phyloP scores from a whole-genome alignment of 2,329 filamentous ascomycete species.

The Penicillium sp. region DNA sequence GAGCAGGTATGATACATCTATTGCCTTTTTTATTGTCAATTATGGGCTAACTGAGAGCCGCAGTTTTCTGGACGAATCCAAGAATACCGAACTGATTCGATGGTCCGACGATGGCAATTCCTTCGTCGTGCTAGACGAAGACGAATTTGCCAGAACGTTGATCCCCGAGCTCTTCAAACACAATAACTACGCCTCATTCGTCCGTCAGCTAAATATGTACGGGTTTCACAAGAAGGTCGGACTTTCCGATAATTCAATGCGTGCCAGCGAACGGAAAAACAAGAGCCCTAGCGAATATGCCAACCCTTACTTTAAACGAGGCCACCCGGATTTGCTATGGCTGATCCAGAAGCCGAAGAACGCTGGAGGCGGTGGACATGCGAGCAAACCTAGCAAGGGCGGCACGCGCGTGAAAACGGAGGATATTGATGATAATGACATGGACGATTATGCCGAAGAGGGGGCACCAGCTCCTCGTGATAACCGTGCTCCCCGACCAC shows the following conservation, averaged over 20 bases:
- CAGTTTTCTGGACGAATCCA: slow-evolving; percentile 89
- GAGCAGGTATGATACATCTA: slow-evolving; percentile 68
- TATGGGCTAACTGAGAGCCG: slow-evolving; percentile 10
- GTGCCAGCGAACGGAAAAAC: slow-evolving; percentile 92
- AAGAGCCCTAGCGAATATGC: slow-evolving; percentile 98
- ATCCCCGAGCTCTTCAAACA: slow-evolving; percentile 77
- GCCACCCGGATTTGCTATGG: slow-evolving; percentile 89
- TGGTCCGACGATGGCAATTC: slow-evolving; percentile 97
- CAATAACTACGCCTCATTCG: slow-evolving; percentile 76
- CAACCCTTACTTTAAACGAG: slow-evolving; percentile 92
- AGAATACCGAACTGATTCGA: slow-evolving; percentile 90
- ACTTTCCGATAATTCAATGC: slow-evolving; percentile 95
- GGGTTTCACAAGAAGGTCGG: slow-evolving; percentile 71
- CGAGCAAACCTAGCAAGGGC: slow-evolving; percentile 51
- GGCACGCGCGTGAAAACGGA: slow-evolving; percentile 48
- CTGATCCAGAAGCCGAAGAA: slow-evolving; percentile 93
- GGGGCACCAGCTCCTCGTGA: slow-evolving; percentile 32
- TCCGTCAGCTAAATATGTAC: slow-evolving; percentile 68
- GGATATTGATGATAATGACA: slow-evolving; percentile 61
- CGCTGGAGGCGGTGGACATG: slow-evolving; percentile 49
- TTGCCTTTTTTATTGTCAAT: background rate
- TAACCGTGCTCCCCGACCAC: slow-evolving; percentile 33
- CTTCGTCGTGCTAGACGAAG: slow-evolving; percentile 94
- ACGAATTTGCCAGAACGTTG: slow-evolving; percentile 73
- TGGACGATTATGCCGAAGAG: slow-evolving; percentile 57